Percentiles rank a stretch among this genome's conserved stretches.
These are phyloP conservation scores for Pythium rishiriense DNA, from an alignment of 352 stramenopile species.

Conservation along the genomic window DNA sequence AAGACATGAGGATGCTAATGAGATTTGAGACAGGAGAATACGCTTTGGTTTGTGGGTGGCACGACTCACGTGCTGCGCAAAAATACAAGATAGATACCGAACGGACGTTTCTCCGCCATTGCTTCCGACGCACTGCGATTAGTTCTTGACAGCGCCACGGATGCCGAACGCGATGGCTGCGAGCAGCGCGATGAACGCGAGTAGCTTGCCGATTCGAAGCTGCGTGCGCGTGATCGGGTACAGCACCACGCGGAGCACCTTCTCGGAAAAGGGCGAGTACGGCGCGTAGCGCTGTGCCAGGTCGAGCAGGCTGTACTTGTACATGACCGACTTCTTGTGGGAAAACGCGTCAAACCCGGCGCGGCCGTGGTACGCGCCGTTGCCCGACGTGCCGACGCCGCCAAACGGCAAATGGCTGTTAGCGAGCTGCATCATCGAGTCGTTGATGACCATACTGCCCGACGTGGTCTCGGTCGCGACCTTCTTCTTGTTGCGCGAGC, in stretches of 20 bases:
- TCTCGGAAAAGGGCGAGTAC: constrained; percentile 40
- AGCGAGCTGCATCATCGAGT: constrained; percentile 33
- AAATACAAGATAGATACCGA: too few species aligned
- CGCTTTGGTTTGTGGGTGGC: too few species aligned
- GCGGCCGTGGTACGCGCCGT: constrained; percentile 83
- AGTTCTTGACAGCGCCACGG: constrained; percentile 9
- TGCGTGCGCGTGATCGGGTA: constrained; percentile 50
- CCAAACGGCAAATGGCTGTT: constrained; percentile 37
- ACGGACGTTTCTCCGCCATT: too few species aligned
- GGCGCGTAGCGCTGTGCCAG: constrained; percentile 58
- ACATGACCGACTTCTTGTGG: constrained; percentile 67
- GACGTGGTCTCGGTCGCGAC: constrained; percentile 29
- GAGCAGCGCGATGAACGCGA: constrained; percentile 6
- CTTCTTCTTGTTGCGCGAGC: constrained; percentile 16
- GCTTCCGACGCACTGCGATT: too few species aligned
- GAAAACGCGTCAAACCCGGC: constrained; percentile 77
- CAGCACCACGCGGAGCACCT: constrained; percentile 40
- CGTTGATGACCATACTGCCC: constrained; percentile 36
- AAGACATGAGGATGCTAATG: too few species aligned
- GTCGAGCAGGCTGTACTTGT: constrained; percentile 70
- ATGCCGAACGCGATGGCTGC: constrained; percentile 22
- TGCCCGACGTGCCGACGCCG: constrained; percentile 57
- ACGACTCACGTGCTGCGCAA: too few species aligned
- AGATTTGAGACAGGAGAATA: too few species aligned
- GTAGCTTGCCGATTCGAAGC: constrained; percentile 37